Evolutionary conservation across 2,329 filamentous ascomycete species (phyloP), one percentile per base, ranked within the genome.

Genomic region (Leptographium radiaticola): DNA sequence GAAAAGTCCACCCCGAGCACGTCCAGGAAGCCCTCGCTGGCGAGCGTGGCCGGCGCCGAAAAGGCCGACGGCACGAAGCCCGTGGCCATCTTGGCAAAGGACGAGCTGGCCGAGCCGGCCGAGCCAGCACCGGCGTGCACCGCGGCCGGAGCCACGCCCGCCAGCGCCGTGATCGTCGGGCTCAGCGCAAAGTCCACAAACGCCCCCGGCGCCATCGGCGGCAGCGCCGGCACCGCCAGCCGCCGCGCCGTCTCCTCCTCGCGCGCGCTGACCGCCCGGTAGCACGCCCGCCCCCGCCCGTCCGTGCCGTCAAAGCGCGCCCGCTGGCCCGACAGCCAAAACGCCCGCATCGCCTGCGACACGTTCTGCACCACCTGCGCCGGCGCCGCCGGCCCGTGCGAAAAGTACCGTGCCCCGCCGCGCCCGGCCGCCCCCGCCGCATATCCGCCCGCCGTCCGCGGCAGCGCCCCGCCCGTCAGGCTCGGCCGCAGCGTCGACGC

Each of bases 281-380:
- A 96, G 56, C 80, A 79, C 70, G 86, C 86, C 68, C 90, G 83
- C 46, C 90, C 90, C 12, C 77, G 81, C 16, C 79, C 69, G 53
- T 84, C 82, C 45, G 85, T 67, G 13, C 91, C 91, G 65, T 95
- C 87, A 62, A 90, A 96, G 55, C 87, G 86, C 11, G 86, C 84
- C 67, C 90, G 93, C 63, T 95, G 83, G 0, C 93, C 93, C 0
- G 87, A 89, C n/a, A 95, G 76, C 70, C 88, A 85, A 70, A 98
- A 96, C 13, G 89, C 90, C 53, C 93, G 83, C 63, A 97, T 84
- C 6, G 89, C 93, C 61, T 89, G 84, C 13, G 89, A 95, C n/a
- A 96, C 91, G 68, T 95, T 95, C 67, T 93, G 86, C 51, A 97
- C 80, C 48, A 97, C 89, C 67, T 97, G 88, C 1, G 90, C 89